Conservation (phyloP, 306 rosid genomes). For the Biancaea sappan region DNA sequence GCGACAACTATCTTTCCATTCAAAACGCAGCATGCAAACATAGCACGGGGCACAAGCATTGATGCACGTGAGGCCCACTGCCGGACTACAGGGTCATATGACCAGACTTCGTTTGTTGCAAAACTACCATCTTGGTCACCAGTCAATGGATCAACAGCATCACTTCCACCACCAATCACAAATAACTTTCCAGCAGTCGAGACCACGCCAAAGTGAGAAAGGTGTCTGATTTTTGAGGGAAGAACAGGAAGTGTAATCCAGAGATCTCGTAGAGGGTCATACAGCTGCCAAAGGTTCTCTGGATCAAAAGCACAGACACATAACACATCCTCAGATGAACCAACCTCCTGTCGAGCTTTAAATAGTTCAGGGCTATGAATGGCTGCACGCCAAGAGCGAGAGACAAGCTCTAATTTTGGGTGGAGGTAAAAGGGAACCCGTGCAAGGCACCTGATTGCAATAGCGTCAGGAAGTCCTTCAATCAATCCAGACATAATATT, state of each 20-base stretch:
- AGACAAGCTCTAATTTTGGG: constrained; percentile 82
- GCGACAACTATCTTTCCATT: constrained; percentile 92
- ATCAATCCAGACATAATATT: constrained; percentile 87
- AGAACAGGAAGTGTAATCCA: constrained; percentile 97
- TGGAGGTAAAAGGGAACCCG: constrained; percentile 91
- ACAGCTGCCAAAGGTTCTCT: constrained; percentile 94
- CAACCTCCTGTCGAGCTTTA: constrained; percentile 79
- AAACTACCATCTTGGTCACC: constrained; percentile 98
- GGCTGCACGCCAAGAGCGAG: constrained; percentile 85
- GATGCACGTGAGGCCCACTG: constrained; percentile 79
- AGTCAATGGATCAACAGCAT: constrained; percentile 88
- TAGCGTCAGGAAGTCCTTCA: constrained; percentile 95
- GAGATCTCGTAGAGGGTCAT: constrained; percentile 82
- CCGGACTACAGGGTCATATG: constrained; percentile 81
- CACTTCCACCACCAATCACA: constrained; percentile 98
- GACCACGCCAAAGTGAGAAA: constrained; percentile 88
- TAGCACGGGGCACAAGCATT: constrained; percentile 91
- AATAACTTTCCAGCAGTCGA: constrained; percentile 83
- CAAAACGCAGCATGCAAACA: constrained; percentile 97
- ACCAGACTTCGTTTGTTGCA: constrained; percentile 97
- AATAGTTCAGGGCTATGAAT: constrained; percentile 80
- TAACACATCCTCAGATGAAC: constrained; percentile 75
- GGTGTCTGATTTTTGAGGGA: constrained; percentile 88
- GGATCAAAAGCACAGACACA: constrained; percentile 95
- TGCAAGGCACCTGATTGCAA: constrained; percentile 91